A percentile compares a stretch with the other conserved stretches of the same genome.
phyloP scores from a whole-genome alignment of 2,329 filamentous ascomycete species.

The Apiospora kogelbergensis region DNA sequence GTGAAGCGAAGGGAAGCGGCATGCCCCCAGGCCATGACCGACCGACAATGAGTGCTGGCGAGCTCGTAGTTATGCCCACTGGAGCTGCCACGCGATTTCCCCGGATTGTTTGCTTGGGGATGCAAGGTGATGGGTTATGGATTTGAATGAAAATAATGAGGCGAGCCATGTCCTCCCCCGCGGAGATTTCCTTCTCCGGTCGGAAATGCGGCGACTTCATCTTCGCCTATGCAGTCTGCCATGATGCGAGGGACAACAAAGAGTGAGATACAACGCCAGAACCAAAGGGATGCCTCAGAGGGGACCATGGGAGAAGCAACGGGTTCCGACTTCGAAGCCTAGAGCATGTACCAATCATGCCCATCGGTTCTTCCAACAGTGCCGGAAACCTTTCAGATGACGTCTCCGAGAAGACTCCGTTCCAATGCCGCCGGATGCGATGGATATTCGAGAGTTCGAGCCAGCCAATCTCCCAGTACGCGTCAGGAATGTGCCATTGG shows the following conservation, averaged over 20 bases:
- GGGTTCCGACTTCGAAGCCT: background rate
- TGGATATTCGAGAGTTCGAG: background rate
- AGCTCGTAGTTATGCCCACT: background rate
- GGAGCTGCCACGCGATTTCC: background rate
- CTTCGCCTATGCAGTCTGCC: background rate
- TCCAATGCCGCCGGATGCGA: background rate
- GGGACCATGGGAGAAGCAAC: background rate
- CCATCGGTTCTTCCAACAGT: background rate
- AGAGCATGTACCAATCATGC: background rate
- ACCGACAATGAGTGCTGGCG: background rate
- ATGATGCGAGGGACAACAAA: background rate
- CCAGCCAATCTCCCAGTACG: background rate
- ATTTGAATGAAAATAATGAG: background rate
- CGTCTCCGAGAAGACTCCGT: background rate
- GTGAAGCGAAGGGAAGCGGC: background rate
- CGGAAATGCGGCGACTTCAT: background rate
- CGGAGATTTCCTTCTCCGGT: background rate
- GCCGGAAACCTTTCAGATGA: background rate
- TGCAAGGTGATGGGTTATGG: background rate
- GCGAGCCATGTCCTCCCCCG: background rate
- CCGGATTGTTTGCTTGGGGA: background rate
- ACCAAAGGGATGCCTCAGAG: background rate
- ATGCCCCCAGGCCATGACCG: background rate
- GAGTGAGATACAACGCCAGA: background rate
- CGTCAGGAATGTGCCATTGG: background rate